Base-by-base conservation (phyloP, 768 basidiomycete genomes). In the Strobilomyces dryophilus region DNA sequence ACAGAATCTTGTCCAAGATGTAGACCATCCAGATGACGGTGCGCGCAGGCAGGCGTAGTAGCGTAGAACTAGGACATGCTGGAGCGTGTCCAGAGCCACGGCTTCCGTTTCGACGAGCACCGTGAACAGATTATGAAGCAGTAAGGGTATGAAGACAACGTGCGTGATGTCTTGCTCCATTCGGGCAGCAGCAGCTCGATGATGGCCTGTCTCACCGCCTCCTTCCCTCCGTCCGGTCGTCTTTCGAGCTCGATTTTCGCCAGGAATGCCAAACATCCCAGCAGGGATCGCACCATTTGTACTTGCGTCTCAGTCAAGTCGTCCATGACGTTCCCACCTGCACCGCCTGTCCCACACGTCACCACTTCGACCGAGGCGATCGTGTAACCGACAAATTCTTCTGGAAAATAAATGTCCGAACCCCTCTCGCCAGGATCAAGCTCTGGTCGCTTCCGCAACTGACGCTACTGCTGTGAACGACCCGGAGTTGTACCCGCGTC, bases 41-140 rank as follows among this genome's bases (percentile, higher is more conserved):
- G 4, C 94, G 86, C 2, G 91, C 45, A 99, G 77, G 59, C 87
- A 87, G 5, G 92, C 91, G 64, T 97, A 98, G 70, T 95, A 98
- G 1, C 87, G 81, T 60, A 98, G 78, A 35, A 90, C 77, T 17
- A 93, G 79, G 42, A 95, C 87, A 60, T 97, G 89, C 31, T 87
- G 83, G 26, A 99, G 79, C 65, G 92, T 87, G 56, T 94, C 90
- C 0, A 93, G 95, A 0, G 88, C 85, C 43, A 97, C 85, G 3
- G 90, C 88, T 0, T 94, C 94, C 0, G 88, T 84, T 72, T 99
- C 95, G 26, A 95, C 78, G 21, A 99, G 78, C 36, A 95, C 79
- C 3, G 89, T 87, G 61, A 98, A 85, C 0, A 95, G 95, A 66
- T 97, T 92, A 20, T 95, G 81, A 3, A 92, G 81, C 15, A 98